Percentiles rank a stretch among this genome's conserved stretches.
These are phyloP conservation scores for Talaromyces verruculosus DNA, from an alignment of 2,329 filamentous ascomycete genomes.

Conservation along the genomic window DNA sequence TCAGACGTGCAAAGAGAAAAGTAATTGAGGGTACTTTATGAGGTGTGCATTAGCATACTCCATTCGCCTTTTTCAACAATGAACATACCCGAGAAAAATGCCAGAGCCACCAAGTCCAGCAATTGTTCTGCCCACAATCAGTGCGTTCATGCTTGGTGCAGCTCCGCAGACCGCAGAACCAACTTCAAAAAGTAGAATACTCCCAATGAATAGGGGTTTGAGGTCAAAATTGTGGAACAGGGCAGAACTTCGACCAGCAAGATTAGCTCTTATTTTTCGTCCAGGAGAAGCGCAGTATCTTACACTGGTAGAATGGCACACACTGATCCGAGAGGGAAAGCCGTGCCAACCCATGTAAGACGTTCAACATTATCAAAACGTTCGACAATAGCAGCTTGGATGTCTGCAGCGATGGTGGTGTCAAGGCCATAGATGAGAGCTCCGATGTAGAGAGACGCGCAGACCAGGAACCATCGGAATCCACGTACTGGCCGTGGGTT, in stretches of 20 bases:
- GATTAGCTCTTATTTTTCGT: background rate
- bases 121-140: constrained; percentile 47
- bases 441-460: constrained; percentile 1
- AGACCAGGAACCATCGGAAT: background rate
- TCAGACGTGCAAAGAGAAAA: constrained; percentile 25
- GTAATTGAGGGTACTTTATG: constrained; percentile 28
- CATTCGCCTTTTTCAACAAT: too few species aligned
- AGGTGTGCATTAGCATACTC: background rate
- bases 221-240: constrained; percentile 24
- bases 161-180: constrained; percentile 46
- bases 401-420: constrained; percentile 52
- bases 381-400: constrained; percentile 44
- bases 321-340: constrained; percentile 6
- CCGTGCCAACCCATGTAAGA: constrained; percentile 11
- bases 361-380: constrained; percentile 35
- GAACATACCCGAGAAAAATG: constrained; percentile 30
- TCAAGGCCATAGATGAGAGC: constrained; percentile 28
- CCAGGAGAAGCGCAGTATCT: background rate
- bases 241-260: constrained; percentile 22
- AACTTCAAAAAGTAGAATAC: constrained; percentile 33
- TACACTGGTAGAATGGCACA: constrained; percentile 9
- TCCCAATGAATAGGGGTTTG: constrained; percentile 17
- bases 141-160: constrained; percentile 46
- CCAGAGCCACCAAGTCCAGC: constrained; percentile 36
- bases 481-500: background rate